Evolutionary conservation across 805 yeast species (phyloP).

Genomic region (Torulaspora franciscae): DNA sequence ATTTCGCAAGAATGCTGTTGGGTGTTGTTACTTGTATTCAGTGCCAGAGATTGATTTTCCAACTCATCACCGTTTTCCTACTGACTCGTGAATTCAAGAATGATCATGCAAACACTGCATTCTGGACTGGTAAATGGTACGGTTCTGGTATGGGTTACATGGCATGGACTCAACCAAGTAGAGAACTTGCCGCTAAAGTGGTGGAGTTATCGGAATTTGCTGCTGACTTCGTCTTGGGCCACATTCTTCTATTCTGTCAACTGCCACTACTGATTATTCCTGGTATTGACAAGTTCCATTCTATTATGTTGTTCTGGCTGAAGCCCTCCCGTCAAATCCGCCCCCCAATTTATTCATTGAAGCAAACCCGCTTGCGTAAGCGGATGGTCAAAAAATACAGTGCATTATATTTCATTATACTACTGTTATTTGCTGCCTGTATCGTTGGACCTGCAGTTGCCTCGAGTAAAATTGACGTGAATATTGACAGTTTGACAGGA

Average conservation of each 20-base stretch:
- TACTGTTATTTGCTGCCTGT: constrained; percentile 65
- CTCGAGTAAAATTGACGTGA: constrained; percentile 45
- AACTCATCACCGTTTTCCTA: constrained; percentile 68
- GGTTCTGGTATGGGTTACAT: constrained; percentile 88
- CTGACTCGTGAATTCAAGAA: constrained; percentile 95
- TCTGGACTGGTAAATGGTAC: constrained; percentile 99
- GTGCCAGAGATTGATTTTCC: constrained; percentile 82
- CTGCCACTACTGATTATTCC: constrained; percentile 85
- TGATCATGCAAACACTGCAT: constrained; percentile 92
- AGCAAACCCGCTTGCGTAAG: constrained; percentile 93
- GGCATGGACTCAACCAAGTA: constrained; percentile 91
- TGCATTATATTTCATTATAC: constrained; percentile 64
- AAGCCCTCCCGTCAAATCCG: constrained; percentile 87
- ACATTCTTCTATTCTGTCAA: constrained; percentile 78
- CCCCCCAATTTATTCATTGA: constrained; percentile 95
- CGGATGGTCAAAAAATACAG: constrained; percentile 96
- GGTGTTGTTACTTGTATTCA: constrained; percentile 83
- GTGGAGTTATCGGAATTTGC: constrained; percentile 94
- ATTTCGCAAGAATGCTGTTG: constrained; percentile 76
- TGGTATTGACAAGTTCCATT: constrained; percentile 92
- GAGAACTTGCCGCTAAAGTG: constrained; percentile 92
- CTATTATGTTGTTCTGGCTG: constrained; percentile 97
- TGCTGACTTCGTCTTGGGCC: constrained; percentile 94
- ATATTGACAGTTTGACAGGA: constrained; percentile 37
- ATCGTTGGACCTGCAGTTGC: constrained; percentile 93